Percentiles rank a stretch among this genome's conserved stretches.
phyloP scores from a whole-genome alignment of 2,329 filamentous ascomycete genomes.

The Claviceps sorghi region DNA sequence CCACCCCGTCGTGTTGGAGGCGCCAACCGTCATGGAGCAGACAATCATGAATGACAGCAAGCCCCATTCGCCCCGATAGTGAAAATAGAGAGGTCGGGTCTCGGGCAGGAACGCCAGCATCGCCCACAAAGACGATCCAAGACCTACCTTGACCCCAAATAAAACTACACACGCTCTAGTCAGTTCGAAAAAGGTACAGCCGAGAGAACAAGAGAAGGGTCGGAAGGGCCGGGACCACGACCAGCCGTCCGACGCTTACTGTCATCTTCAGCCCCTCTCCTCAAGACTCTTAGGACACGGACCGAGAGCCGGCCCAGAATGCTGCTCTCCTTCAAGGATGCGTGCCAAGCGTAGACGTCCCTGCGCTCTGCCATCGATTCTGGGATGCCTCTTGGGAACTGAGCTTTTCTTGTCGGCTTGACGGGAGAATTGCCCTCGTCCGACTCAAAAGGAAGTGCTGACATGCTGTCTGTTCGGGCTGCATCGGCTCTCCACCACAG shows the following conservation, averaged over 20 bases:
- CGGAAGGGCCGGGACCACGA: background rate
- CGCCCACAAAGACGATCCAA: slow-evolving; percentile 71
- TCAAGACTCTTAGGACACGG: slow-evolving; percentile 24
- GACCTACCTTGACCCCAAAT: slow-evolving; percentile 78
- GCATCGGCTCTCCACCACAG: slow-evolving; percentile 46
- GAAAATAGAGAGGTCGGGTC: slow-evolving; percentile 61
- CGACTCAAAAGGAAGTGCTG: slow-evolving; percentile 10
- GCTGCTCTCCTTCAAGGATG: slow-evolving; percentile 25
- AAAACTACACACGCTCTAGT: slow-evolving; percentile 22
- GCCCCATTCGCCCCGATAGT: slow-evolving; percentile 91
- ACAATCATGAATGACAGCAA: slow-evolving; percentile 89
- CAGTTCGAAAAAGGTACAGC: background rate
- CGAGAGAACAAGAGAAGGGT: background rate
- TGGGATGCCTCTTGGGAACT: slow-evolving; percentile 34
- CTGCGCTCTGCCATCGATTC: slow-evolving; percentile 30
- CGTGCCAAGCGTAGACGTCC: slow-evolving; percentile 35
- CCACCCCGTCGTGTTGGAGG: slow-evolving; percentile 76
- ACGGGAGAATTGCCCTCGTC: slow-evolving; percentile 23
- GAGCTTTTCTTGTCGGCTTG: slow-evolving; percentile 29
- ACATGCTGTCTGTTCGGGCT: slow-evolving; percentile 3
- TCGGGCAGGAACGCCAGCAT: slow-evolving; percentile 64
- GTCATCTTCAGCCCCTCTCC: slow-evolving; percentile 33
- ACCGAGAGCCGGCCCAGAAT: slow-evolving; percentile 27
- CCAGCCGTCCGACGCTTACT: slow-evolving; percentile 18
- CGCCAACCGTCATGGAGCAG: slow-evolving; percentile 86